These are phyloP conservation scores for Eucalyptus sp. DNA, from an alignment of 345 rosid genomes.

Conservation along the genomic window DNA sequence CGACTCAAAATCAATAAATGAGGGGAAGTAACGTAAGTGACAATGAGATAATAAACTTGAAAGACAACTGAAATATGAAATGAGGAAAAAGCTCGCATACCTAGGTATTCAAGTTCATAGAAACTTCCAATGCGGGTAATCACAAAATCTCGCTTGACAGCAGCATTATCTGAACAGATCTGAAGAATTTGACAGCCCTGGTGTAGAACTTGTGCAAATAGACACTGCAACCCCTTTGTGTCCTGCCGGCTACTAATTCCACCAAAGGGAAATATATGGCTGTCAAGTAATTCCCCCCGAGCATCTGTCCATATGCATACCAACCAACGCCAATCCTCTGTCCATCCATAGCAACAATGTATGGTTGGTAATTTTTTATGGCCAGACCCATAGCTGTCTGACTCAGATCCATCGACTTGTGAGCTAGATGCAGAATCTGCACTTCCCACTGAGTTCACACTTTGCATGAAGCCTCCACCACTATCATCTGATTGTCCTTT, in stretches of 20 bases:
- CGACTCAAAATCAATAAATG: not conserved
- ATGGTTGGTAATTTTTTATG: constrained; percentile 71
- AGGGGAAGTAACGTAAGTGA: not conserved
- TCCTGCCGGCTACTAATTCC: constrained; percentile 99
- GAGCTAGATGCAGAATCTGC: constrained; percentile 53
- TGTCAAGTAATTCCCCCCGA: constrained; percentile 96
- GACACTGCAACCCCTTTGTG: constrained; percentile 96
- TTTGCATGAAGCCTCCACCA: constrained; percentile 48
- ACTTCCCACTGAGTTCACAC: constrained; percentile 44
- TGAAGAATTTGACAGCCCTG: constrained; percentile 98
- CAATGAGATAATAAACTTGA: not conserved
- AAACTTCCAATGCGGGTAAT: constrained; percentile 82
- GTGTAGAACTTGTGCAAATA: constrained; percentile 91
- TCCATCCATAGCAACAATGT: constrained; percentile 99
- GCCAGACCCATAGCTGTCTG: constrained; percentile 35
- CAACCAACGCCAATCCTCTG: constrained; percentile 99
- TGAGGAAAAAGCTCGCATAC: constrained; percentile 21
- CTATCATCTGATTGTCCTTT: constrained; percentile 54
- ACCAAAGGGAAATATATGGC: constrained; percentile 94
- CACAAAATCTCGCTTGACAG: constrained; percentile 84
- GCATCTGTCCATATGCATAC: constrained; percentile 99
- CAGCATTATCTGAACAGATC: constrained; percentile 73
- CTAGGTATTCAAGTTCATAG: constrained; percentile 96
- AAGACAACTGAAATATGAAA: not conserved
- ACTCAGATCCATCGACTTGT: constrained; percentile 59